Conservation (phyloP, 495 filamentous ascomycete genomes). For the Schizothecium vesticola region DNA sequence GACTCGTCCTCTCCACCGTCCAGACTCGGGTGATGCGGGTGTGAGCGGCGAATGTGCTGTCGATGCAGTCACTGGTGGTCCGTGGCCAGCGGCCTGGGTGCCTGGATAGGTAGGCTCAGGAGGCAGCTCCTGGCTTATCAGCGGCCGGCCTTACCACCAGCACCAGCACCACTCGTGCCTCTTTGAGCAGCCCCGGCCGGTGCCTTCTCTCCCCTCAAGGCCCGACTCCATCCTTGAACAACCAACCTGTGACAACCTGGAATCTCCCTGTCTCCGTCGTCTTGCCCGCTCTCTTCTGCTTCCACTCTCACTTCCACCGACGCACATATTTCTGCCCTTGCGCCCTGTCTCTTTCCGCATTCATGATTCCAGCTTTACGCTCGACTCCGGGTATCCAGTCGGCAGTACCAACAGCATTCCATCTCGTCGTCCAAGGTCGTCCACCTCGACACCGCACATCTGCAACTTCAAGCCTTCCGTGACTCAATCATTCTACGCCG, state of each 20-base stretch:
- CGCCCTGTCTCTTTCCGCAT: slow-evolving; percentile 3
- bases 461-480: not conserved
- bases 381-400: slow-evolving; percentile 23
- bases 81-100: not conserved
- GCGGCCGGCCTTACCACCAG: not conserved
- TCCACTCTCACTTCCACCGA: not conserved
- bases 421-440: not conserved
- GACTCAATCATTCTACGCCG: not conserved
- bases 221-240: not conserved
- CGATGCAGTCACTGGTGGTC: slow-evolving; percentile 15
- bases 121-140: not conserved
- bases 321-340: not conserved
- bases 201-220: slow-evolving; percentile 1
- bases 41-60: slow-evolving; percentile 20
- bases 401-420: not conserved
- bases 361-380: slow-evolving; percentile 22
- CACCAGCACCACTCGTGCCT: not conserved
- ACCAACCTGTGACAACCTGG: not conserved
- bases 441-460: not conserved
- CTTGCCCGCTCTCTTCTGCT: not conserved
- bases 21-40: slow-evolving; percentile 19
- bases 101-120: not conserved
- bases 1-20: slow-evolving; percentile 3
- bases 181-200: not conserved
- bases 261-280: not conserved